Percentiles rank a stretch among this genome's conserved stretches.
Evolutionary conservation across 345 rosid genomes (phyloP).

Genomic region (Combretum micranthum): DNA sequence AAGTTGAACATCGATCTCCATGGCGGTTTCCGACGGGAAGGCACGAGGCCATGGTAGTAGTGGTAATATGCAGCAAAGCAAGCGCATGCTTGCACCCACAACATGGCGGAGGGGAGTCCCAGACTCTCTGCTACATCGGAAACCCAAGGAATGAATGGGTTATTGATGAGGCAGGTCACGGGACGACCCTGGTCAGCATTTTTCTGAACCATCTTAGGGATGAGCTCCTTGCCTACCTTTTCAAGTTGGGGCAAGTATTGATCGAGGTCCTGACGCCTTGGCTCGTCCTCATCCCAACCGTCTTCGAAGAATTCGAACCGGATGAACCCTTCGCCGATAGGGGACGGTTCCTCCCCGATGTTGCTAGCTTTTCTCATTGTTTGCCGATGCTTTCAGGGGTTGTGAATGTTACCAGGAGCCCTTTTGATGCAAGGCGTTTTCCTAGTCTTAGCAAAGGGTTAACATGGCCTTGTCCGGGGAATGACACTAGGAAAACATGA

Average conservation of each 20-base stretch:
- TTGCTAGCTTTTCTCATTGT: constrained; percentile 20
- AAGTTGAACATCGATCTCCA: constrained; percentile 51
- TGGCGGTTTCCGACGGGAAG: constrained; percentile 46
- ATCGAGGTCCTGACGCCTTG: constrained; percentile 25
- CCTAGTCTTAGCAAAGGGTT: constrained; percentile 40
- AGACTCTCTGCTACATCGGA: constrained; percentile 63
- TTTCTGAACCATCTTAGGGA: constrained; percentile 40
- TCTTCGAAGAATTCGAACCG: constrained; percentile 71
- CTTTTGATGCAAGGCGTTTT: constrained; percentile 27
- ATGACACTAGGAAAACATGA: constrained; percentile 32
- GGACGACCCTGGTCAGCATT: constrained; percentile 52
- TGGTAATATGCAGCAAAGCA: constrained; percentile 63
- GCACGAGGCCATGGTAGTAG: constrained; percentile 35
- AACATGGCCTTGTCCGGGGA: constrained; percentile 36
- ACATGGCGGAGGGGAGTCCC: constrained; percentile 71
- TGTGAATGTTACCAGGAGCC: constrained; percentile 33
- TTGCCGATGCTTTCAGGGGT: constrained; percentile 25
- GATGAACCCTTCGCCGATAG: constrained; percentile 56
- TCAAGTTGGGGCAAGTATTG: constrained; percentile 46
- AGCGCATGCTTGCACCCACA: constrained; percentile 88
- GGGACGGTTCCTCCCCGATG: constrained; percentile 24
- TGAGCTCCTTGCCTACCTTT: constrained; percentile 30
- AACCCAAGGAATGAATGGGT: constrained; percentile 85
- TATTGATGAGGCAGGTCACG: constrained; percentile 69
- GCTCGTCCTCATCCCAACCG: constrained; percentile 46